Evolutionary conservation across 495 filamentous ascomycete species (phyloP).

Genomic region (Hypoxylon fragiforme): DNA sequence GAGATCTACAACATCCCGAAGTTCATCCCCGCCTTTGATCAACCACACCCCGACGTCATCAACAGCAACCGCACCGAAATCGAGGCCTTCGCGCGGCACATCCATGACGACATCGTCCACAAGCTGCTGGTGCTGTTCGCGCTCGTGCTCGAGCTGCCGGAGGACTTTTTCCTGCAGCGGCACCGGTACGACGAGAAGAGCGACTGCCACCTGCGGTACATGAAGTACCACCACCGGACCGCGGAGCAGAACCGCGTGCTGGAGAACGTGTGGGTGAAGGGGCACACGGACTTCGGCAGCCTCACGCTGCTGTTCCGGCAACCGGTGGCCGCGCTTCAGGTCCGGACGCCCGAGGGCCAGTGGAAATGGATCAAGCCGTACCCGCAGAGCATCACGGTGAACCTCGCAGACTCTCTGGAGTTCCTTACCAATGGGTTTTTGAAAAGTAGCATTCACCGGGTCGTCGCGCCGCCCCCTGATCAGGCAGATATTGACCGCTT

Average conservation of each 20-base stretch:
- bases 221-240: slow-evolving; percentile 54
- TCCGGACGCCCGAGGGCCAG: slow-evolving; percentile 50
- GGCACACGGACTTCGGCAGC: slow-evolving; percentile 60
- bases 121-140: slow-evolving; percentile 56
- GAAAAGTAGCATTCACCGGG: slow-evolving; percentile 58
- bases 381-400: slow-evolving; percentile 57
- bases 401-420: slow-evolving; percentile 55
- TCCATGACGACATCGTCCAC: slow-evolving; percentile 49
- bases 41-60: slow-evolving; percentile 37
- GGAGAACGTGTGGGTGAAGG: slow-evolving; percentile 43
- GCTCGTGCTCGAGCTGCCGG: slow-evolving; percentile 55
- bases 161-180: slow-evolving; percentile 51
- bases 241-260: slow-evolving; percentile 44
- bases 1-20: slow-evolving; percentile 59
- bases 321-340: slow-evolving; percentile 55
- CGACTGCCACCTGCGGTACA: slow-evolving; percentile 58
- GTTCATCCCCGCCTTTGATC: slow-evolving; percentile 46
- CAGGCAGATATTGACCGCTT: slow-evolving; percentile 56
- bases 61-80: slow-evolving; percentile 44
- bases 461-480: slow-evolving; percentile 54
- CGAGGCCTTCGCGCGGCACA: slow-evolving; percentile 52
- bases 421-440: slow-evolving; percentile 54
- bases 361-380: slow-evolving; percentile 58
- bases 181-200: slow-evolving; percentile 55
- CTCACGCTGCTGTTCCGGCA: slow-evolving; percentile 60